Percentiles rank a stretch among this genome's conserved stretches.
These are phyloP conservation scores for Sugiyamaella marilandica DNA, from an alignment of 805 yeast species.

Conservation along the genomic window DNA sequence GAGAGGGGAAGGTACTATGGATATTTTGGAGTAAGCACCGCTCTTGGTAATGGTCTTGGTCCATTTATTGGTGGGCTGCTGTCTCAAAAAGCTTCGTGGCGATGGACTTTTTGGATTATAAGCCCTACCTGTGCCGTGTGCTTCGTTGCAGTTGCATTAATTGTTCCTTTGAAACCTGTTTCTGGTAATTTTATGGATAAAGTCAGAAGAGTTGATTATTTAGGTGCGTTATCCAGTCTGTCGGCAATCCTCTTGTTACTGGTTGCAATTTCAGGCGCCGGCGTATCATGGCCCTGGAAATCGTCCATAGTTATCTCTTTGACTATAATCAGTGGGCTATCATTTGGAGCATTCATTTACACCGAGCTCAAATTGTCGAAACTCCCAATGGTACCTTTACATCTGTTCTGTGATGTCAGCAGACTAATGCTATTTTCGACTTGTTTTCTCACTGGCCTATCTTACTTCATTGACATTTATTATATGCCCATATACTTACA, in stretches of 20 bases:
- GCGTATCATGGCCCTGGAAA: slow-evolving; percentile 53
- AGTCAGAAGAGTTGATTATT: slow-evolving; percentile 45
- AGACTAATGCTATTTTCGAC: slow-evolving; percentile 36
- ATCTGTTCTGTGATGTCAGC: slow-evolving; percentile 38
- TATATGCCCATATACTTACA: slow-evolving; percentile 47
- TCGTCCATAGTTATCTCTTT: slow-evolving; percentile 39
- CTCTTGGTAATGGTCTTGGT: slow-evolving; percentile 49
- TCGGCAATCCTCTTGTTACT: slow-evolving; percentile 45
- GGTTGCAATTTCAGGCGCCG: slow-evolving; percentile 61
- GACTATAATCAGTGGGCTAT: slow-evolving; percentile 39
- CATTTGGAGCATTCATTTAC: slow-evolving; percentile 41
- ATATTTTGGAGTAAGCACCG: slow-evolving; percentile 47
- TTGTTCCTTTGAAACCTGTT: slow-evolving; percentile 31
- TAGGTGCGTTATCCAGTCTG: slow-evolving; percentile 46
- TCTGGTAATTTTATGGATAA: slow-evolving; percentile 39
- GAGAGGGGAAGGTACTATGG: slow-evolving; percentile 57
- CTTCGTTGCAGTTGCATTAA: slow-evolving; percentile 27
- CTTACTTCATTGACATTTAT: slow-evolving; percentile 42
- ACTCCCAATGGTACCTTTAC: slow-evolving; percentile 53
- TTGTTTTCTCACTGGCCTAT: slow-evolving; percentile 45
- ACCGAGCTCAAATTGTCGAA: slow-evolving; percentile 47
- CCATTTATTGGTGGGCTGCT: slow-evolving; percentile 52
- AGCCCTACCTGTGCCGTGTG: slow-evolving; percentile 39
- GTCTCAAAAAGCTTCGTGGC: slow-evolving; percentile 43
- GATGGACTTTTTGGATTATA: slow-evolving; percentile 45